A percentile compares a stretch with the other conserved stretches of the same genome.
Conservation (phyloP, 2,329 filamentous ascomycete genomes). For the Alternaria panax region DNA sequence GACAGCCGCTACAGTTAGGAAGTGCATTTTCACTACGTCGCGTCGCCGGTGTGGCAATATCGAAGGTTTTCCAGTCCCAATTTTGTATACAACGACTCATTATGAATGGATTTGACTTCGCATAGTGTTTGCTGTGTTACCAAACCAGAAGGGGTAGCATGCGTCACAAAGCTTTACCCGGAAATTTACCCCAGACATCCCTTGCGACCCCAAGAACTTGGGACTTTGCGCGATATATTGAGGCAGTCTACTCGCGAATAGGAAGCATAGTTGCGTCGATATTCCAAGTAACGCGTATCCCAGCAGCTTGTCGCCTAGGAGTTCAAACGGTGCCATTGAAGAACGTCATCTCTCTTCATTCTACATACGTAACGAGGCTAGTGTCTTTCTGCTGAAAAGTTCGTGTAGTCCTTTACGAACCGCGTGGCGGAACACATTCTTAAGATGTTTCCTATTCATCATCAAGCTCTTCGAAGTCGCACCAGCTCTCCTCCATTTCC, state of each 20-base stretch:
- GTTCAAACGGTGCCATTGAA: neutral
- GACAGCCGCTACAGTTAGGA: neutral
- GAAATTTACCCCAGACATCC: conserved; percentile 8
- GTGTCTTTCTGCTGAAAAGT: neutral
- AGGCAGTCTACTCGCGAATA: neutral
- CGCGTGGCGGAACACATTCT: neutral
- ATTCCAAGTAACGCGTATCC: neutral
- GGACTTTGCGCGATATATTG: conserved; percentile 5
- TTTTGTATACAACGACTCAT: neutral
- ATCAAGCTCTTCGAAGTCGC: conserved; percentile 13
- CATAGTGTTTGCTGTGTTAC: neutral
- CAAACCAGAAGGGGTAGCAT: neutral
- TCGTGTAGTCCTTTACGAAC: neutral
- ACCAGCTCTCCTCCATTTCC: conserved; percentile 20
- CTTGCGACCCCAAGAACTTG: conserved; percentile 12
- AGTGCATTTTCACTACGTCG: neutral
- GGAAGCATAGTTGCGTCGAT: neutral
- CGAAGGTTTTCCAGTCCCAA: too few relatives aligned
- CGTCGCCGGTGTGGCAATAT: neutral
- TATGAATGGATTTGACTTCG: neutral
- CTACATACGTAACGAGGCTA: neutral
- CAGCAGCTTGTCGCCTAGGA: neutral
- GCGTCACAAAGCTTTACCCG: conserved; percentile 12
- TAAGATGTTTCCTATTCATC: neutral
- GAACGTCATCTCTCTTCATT: too few relatives aligned